These are phyloP conservation scores for Volutella citrinella DNA, from an alignment of 2,329 filamentous ascomycete genomes.

Conservation along the genomic window DNA sequence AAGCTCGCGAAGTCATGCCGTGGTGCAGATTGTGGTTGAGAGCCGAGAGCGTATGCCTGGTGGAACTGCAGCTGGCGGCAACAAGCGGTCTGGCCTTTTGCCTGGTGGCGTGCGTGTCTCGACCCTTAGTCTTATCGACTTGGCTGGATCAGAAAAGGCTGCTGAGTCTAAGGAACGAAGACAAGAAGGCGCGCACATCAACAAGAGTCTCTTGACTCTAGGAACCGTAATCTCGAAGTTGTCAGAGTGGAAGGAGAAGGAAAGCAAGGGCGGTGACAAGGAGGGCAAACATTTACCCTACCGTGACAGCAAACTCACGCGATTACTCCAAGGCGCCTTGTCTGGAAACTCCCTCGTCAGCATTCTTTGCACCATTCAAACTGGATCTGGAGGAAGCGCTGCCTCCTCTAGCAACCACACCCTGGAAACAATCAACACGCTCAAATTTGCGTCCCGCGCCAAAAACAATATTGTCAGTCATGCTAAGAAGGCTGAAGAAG, in stretches of 20 bases:
- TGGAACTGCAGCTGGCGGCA: conserved; percentile 33
- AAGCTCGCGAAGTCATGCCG: conserved; percentile 95
- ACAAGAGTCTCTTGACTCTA: conserved; percentile 92
- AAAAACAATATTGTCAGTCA: conserved; percentile 98
- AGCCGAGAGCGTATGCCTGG: conserved; percentile 80
- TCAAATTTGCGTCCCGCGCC: conserved; percentile 94
- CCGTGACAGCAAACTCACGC: conserved; percentile 93
- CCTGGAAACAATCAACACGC: conserved; percentile 86
- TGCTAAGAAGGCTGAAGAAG: conserved; percentile 91
- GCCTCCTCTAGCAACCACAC: conserved; percentile 73
- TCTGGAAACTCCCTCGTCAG: conserved; percentile 94
- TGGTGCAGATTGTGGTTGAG: conserved; percentile 98
- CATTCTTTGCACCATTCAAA: conserved; percentile 94
- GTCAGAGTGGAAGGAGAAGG: conserved; percentile 85
- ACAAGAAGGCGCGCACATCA: conserved; percentile 95
- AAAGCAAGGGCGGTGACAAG: conserved; percentile 69
- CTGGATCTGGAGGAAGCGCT: conserved; percentile 71
- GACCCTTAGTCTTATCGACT: conserved; percentile 90
- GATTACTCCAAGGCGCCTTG: conserved; percentile 85
- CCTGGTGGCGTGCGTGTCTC: conserved; percentile 94
- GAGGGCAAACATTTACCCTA: conserved; percentile 93
- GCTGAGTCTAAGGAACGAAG: conserved; percentile 93
- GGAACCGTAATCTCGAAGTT: conserved; percentile 92
- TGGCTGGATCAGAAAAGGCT: conserved; percentile 93
- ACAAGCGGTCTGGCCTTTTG: conserved; percentile 65